These are phyloP conservation scores for Coniosporium apollinis DNA, from an alignment of 495 filamentous ascomycete genomes.

Conservation along the genomic window DNA sequence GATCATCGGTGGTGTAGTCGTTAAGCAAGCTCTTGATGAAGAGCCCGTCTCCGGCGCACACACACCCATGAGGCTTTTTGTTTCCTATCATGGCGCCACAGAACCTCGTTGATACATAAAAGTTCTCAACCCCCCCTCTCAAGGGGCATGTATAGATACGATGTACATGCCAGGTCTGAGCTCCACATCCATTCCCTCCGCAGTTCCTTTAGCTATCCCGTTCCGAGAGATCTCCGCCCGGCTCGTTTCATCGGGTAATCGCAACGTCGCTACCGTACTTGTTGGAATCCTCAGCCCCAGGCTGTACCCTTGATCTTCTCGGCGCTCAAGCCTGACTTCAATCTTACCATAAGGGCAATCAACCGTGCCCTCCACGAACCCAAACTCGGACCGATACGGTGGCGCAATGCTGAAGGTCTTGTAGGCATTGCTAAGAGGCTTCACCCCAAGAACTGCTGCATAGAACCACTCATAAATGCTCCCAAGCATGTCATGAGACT, in stretches of 20 bases:
- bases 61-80: too few relatives aligned
- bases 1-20: too few relatives aligned
- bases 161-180: not conserved
- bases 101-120: too few relatives aligned
- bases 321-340: not conserved
- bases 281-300: not conserved
- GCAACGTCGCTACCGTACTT: not conserved
- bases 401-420: conserved; percentile 1
- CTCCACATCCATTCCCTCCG: not conserved
- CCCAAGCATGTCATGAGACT: conserved; percentile 4
- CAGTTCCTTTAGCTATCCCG: not conserved
- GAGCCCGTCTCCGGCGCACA: too few relatives aligned
- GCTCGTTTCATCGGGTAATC: not conserved
- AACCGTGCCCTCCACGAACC: conserved; percentile 2
- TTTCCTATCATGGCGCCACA: too few relatives aligned
- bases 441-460: conserved; percentile 2
- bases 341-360: conserved; percentile 4
- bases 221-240: not conserved
- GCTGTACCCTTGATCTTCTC: not conserved
- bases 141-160: too few relatives aligned
- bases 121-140: too few relatives aligned
- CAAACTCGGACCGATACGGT: conserved; percentile 5
- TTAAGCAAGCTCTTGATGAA: too few relatives aligned
- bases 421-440: not conserved
- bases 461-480: conserved; percentile 6